These are phyloP conservation scores for Magnolia changhungtana DNA, from an alignment of 164 flowering plant species.

Conservation along the genomic window DNA sequence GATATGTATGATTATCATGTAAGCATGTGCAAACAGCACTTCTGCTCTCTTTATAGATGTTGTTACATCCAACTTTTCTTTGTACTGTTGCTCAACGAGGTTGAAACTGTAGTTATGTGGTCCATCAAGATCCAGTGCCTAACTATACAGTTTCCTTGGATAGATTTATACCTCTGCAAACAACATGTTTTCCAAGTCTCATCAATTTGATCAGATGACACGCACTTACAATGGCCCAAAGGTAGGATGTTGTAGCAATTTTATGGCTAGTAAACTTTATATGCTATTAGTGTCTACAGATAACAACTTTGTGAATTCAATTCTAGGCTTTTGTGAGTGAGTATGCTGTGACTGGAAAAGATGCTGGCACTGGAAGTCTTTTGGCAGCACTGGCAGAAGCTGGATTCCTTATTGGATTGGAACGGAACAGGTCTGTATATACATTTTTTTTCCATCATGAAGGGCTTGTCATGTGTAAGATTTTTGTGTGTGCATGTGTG, in stretches of 20 bases:
- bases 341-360: slow-evolving; percentile 87
- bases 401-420: slow-evolving; percentile 83
- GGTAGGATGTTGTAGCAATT: slow-evolving; percentile 35
- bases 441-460: not conserved
- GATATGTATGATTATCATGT: slow-evolving; percentile 93
- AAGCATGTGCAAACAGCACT: slow-evolving; percentile 16
- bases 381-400: slow-evolving; percentile 88
- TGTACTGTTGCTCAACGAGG: not conserved
- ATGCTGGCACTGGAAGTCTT: slow-evolving; percentile 81
- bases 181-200: slow-evolving; percentile 45
- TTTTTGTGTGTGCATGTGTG: not conserved
- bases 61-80: not conserved
- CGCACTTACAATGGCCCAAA: slow-evolving; percentile 67
- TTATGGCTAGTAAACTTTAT: not conserved
- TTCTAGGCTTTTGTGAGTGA: slow-evolving; percentile 93
- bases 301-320: slow-evolving; percentile 1
- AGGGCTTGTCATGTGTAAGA: not conserved
- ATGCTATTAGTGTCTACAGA: not conserved
- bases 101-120: not conserved
- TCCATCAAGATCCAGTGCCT: not conserved
- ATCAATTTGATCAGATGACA: slow-evolving; percentile 50
- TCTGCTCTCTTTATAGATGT: not conserved
- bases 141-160: slow-evolving; percentile 9
- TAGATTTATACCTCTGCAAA: slow-evolving; percentile 67
- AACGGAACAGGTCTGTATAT: slow-evolving; percentile 66